A percentile compares a stretch with the other conserved stretches of the same genome.
phyloP scores from a whole-genome alignment of 805 yeast genomes.

The Zygotorulaspora danielsina region DNA sequence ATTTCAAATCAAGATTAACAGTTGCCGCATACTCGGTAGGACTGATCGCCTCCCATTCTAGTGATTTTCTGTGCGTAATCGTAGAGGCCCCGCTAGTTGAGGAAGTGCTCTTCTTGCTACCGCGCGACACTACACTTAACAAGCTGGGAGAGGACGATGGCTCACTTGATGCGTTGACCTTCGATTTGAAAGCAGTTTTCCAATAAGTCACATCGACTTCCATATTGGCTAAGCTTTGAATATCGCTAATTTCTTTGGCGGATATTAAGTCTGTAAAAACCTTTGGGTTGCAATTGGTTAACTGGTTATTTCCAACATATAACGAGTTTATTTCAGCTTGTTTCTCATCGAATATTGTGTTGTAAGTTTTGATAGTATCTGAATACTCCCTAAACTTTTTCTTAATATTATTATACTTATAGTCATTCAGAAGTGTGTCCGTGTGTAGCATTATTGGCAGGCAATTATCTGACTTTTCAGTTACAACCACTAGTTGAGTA shows the following conservation, averaged over 20 bases:
- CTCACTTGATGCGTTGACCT: neutral
- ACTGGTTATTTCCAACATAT: slow-evolving; percentile 1
- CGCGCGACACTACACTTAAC: neutral
- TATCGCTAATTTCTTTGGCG: neutral
- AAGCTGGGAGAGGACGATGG: neutral
- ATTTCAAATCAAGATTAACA: slow-evolving; percentile 15
- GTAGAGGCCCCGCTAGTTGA: neutral
- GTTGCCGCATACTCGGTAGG: slow-evolving; percentile 2
- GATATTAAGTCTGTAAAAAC: slow-evolving; percentile 15
- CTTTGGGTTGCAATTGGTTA: neutral
- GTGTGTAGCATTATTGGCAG: slow-evolving; percentile 33
- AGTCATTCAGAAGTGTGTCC: slow-evolving; percentile 26
- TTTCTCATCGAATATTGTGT: slow-evolving; percentile 7
- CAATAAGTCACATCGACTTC: neutral
- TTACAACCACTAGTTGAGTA: slow-evolving; percentile 32
- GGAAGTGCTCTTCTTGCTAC: neutral
- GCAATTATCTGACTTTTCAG: slow-evolving; percentile 32
- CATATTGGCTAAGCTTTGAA: slow-evolving; percentile 1
- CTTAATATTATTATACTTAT: slow-evolving; percentile 20
- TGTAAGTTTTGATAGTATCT: slow-evolving; percentile 2
- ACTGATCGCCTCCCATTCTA: slow-evolving; percentile 5
- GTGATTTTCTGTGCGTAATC: neutral
- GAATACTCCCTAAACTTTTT: slow-evolving; percentile 1
- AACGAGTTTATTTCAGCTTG: slow-evolving; percentile 7
- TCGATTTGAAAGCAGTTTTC: neutral